A percentile compares a stretch with the other conserved stretches of the same genome.
These are phyloP conservation scores for Darksidea phi DNA, from an alignment of 495 filamentous ascomycete genomes.

Conservation along the genomic window DNA sequence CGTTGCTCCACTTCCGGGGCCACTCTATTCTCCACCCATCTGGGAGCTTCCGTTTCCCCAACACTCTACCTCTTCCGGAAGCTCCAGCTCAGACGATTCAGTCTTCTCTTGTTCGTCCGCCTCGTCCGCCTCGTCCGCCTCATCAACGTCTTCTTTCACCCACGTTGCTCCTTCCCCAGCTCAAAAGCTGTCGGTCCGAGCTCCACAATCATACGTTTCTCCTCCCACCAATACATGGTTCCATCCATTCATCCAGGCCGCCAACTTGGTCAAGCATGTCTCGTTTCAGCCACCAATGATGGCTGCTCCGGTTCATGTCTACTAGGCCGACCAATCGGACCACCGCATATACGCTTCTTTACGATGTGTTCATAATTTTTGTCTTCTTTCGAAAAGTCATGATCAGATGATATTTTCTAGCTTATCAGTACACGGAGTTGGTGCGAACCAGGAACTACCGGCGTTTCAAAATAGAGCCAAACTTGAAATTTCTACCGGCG, in stretches of 20 bases:
- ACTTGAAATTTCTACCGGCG: background rate
- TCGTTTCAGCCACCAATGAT: constrained; percentile 36
- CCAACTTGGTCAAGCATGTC: constrained; percentile 35
- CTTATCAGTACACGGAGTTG: constrained; percentile 26
- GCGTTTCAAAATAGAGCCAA: constrained; percentile 33
- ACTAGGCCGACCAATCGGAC: constrained; percentile 18
- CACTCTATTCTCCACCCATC: constrained; percentile 15
- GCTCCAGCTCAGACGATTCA: constrained; percentile 37
- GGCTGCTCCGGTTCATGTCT: constrained; percentile 35
- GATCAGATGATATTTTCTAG: constrained; percentile 31
- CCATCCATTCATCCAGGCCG: constrained; percentile 35
- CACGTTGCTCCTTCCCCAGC: constrained; percentile 18
- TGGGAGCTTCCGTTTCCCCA: constrained; percentile 28
- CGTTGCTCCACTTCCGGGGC: constrained; percentile 29
- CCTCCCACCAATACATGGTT: constrained; percentile 30
- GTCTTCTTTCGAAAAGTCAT: constrained; percentile 29
- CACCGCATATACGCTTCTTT: constrained; percentile 28
- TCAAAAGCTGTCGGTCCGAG: constrained; percentile 10
- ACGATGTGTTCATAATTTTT: constrained; percentile 32
- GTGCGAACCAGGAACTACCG: constrained; percentile 13
- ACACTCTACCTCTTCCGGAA: constrained; percentile 34
- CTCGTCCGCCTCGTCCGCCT: constrained; percentile 37
- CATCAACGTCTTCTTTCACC: constrained; percentile 35
- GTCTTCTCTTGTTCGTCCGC: constrained; percentile 37
- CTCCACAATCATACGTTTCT: constrained; percentile 33